phyloP scores from a whole-genome alignment of 108 stramenopile species.

The Epipyxis sp. region DNA sequence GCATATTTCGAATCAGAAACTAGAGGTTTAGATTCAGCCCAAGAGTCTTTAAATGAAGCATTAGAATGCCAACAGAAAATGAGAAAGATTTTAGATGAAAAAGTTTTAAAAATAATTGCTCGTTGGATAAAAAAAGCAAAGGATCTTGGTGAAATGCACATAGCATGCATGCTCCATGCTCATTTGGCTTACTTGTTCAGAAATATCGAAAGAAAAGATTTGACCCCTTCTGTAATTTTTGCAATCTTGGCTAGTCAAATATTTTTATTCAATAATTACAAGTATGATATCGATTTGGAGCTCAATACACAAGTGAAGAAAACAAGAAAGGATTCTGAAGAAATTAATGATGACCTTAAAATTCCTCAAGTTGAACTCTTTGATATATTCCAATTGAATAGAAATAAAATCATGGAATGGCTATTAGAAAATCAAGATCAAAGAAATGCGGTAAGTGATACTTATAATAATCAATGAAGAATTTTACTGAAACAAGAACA shows the following conservation, averaged over 20 bases:
- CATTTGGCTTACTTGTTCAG: constrained; percentile 92
- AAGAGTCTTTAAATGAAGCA: constrained; percentile 39
- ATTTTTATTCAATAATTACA: constrained; percentile 91
- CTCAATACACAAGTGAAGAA: background rate
- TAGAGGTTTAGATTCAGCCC: constrained; percentile 33
- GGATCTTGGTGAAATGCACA: constrained; percentile 67
- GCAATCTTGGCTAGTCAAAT: constrained; percentile 88
- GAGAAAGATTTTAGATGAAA: background rate
- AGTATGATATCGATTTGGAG: constrained; percentile 83
- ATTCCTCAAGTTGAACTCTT: constrained; percentile 27
- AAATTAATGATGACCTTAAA: background rate
- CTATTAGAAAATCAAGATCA: constrained; percentile 75
- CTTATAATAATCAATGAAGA: no score
- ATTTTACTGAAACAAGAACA: no score
- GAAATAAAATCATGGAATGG: constrained; percentile 81
- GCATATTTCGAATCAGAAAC: background rate
- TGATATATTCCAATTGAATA: constrained; percentile 74
- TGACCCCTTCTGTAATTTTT: constrained; percentile 82
- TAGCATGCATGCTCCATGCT: constrained; percentile 82
- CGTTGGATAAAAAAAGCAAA: constrained; percentile 82
- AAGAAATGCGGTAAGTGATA: constrained; percentile 74
- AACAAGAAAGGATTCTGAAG: constrained; percentile 1
- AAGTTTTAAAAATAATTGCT: constrained; percentile 82
- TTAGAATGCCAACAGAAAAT: constrained; percentile 45
- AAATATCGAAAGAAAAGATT: constrained; percentile 81